Base-by-base conservation (phyloP, 1,139 yeast genomes). In the Spathaspora sp. region DNA sequence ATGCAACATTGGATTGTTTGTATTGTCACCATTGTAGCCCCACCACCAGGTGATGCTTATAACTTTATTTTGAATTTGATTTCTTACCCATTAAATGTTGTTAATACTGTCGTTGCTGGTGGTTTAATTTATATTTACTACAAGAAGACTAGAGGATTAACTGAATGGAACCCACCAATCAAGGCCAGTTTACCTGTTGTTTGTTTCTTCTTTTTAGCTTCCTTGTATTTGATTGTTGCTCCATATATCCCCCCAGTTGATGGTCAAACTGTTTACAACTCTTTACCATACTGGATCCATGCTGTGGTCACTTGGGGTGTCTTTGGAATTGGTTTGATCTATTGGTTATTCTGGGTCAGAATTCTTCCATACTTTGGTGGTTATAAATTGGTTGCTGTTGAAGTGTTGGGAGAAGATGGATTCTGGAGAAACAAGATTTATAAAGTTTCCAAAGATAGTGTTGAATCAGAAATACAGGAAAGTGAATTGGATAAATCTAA, bases 231-330 rank as follows among this genome's bases (percentile, higher is more conserved):
- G 60, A 77, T 87, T 47, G 79, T 80, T 48, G 93, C 95, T 40
- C 96, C 96, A 45, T 88, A 86, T 62, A 76, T 89, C 52, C 91
- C 95, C 38, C 96, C 95, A 44, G 61, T 74, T 31, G 70, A 60
- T 37, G 87, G 85, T 31, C 86, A 85, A 67, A 72, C 74, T 42
- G 90, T 85, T 48, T 88, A 86, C 74, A 68, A 80, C 41, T 57
- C 63, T 46, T 69, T 86, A 57, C 96, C 95, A 37, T 89, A 87
- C 70, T 89, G 82, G 76, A 76, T 85, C 47, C 95, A 87, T 63
- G 84, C 91, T 58, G 95, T 87, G 43, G 89, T 86, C 18, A 85
- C 95, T 9, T 80, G 90, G 84, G 93, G 85, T 51, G 74, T 89
- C 40, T 85, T 89, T 56, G 87, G 74, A 7, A 63, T 83, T 48